Evolutionary conservation across 2,329 filamentous ascomycete genomes (phyloP).

Genomic region (Trichoderma citrinoviride): DNA sequence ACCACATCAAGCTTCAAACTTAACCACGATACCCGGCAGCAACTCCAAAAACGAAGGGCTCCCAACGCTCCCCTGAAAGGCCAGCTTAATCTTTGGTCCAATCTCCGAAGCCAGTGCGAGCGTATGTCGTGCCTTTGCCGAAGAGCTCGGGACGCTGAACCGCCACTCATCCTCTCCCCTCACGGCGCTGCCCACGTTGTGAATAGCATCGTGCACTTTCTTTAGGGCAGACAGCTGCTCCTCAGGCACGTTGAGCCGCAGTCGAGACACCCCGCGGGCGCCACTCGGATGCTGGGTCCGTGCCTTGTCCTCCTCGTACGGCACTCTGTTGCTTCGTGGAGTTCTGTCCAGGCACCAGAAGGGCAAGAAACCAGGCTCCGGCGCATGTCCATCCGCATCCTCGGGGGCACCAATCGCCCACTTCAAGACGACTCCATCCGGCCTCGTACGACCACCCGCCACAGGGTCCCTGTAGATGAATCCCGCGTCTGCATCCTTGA

Average conservation of each 20-base stretch:
- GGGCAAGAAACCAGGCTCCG: conserved; percentile 51
- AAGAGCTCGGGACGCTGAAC: conserved; percentile 23
- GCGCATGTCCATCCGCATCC: conserved; percentile 24
- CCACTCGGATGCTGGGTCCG: conserved; percentile 48
- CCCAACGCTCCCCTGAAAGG: conserved; percentile 18
- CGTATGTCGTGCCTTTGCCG: conserved; percentile 16
- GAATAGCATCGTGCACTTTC: conserved; percentile 33
- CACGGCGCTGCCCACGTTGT: conserved; percentile 8
- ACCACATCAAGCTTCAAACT: conserved; percentile 20
- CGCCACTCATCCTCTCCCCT: conserved; percentile 6
- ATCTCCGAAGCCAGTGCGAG: conserved; percentile 15
- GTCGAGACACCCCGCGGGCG: conserved; percentile 48
- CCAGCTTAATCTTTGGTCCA: conserved; percentile 19
- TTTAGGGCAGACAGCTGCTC: conserved; percentile 25
- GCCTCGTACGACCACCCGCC: conserved; percentile 51
- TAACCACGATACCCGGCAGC: conserved; percentile 24
- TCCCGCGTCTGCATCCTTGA: conserved; percentile 33
- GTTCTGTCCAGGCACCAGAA: conserved; percentile 68
- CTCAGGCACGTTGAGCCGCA: conserved; percentile 39
- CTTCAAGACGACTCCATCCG: conserved; percentile 55
- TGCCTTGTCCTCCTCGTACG: conserved; percentile 33
- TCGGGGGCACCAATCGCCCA: conserved; percentile 56
- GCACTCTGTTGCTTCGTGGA: conserved; percentile 53
- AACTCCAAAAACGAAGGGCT: conserved; percentile 26
- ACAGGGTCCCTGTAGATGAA: conserved; percentile 49